Percentiles rank a stretch among this genome's conserved stretches.
phyloP scores from a whole-genome alignment of 2,329 filamentous ascomycete species.

The Diaporthe vexans region DNA sequence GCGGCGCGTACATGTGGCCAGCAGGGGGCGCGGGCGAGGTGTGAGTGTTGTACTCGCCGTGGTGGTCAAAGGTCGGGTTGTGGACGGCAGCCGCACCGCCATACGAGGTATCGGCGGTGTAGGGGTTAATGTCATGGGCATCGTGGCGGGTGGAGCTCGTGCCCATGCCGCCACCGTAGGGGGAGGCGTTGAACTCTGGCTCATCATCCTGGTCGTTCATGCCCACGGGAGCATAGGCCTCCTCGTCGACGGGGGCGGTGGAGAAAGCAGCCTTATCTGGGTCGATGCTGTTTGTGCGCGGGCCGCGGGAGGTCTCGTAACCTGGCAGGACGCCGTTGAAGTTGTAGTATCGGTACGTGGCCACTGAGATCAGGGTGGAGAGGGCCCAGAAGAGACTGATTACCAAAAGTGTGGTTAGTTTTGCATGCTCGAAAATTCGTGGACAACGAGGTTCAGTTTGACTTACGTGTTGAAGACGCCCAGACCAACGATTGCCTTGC shows the following conservation, averaged over 20 bases:
- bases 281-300: slow-evolving; percentile 68
- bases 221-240: slow-evolving; percentile 74
- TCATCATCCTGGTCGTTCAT: slow-evolving; percentile 65
- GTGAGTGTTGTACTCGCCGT: slow-evolving; percentile 62
- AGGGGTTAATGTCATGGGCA: slow-evolving; percentile 39
- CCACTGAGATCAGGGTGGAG: slow-evolving; percentile 70
- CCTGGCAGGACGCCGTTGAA: slow-evolving; percentile 74
- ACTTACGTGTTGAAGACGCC: slow-evolving; percentile 75
- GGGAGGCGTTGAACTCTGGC: slow-evolving; percentile 42
- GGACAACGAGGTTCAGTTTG: background rate
- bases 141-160: slow-evolving; percentile 47
- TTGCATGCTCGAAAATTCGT: background rate
- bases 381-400: slow-evolving; percentile 68
- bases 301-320: slow-evolving; percentile 62
- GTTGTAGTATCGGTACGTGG: slow-evolving; percentile 73
- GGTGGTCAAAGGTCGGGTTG: slow-evolving; percentile 63
- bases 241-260: slow-evolving; percentile 76
- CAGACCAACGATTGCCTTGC: slow-evolving; percentile 74
- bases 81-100: slow-evolving; percentile 43
- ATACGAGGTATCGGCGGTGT: slow-evolving; percentile 42
- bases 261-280: slow-evolving; percentile 79
- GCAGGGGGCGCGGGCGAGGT: slow-evolving; percentile 23
- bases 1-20: slow-evolving; percentile 53
- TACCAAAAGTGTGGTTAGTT: slow-evolving; percentile 36
- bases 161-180: slow-evolving; percentile 42